These are phyloP conservation scores for Populus simonii DNA, from an alignment of 345 rosid genomes.

Conservation along the genomic window DNA sequence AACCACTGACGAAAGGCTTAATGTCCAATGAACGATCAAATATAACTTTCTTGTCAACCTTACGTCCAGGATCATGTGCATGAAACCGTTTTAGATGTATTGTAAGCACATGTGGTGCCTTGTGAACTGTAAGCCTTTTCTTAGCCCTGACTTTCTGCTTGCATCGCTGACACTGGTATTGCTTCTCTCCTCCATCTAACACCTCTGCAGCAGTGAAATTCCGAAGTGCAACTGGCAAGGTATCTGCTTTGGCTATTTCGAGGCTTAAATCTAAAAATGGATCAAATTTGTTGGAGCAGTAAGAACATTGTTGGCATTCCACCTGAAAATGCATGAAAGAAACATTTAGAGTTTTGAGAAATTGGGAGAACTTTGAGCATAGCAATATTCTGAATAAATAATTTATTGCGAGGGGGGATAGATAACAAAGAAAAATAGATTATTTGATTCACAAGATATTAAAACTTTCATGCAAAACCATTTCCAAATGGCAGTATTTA, in stretches of 20 bases:
- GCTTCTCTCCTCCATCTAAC: slow-evolving; percentile 86
- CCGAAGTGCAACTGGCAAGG: slow-evolving; percentile 62
- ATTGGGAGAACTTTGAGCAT: not conserved
- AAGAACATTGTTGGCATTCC: slow-evolving; percentile 71
- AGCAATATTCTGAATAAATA: not conserved
- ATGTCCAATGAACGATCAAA: slow-evolving; percentile 66
- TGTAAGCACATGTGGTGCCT: slow-evolving; percentile 80
- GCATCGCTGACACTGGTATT: slow-evolving; percentile 85
- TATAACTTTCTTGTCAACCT: slow-evolving; percentile 68
- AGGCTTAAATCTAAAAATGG: slow-evolving; percentile 92
- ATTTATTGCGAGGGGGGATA: not conserved
- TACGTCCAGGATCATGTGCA: slow-evolving; percentile 65
- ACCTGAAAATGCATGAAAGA: slow-evolving; percentile 38
- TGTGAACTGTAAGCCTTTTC: slow-evolving; percentile 82
- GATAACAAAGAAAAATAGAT: not conserved
- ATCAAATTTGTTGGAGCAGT: slow-evolving; percentile 79
- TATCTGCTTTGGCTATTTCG: slow-evolving; percentile 77
- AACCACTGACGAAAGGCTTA: slow-evolving; percentile 76
- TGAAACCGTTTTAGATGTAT: slow-evolving; percentile 89
- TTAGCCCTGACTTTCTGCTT: slow-evolving; percentile 80
- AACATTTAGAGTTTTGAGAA: not conserved
- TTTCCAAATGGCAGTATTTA: not conserved
- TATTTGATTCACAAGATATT: not conserved
- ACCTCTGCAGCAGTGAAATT: slow-evolving; percentile 75
- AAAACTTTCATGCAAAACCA: not conserved